These are phyloP conservation scores for Ceratobasidium sp. DNA, from an alignment of 1,284 basidiomycete genomes.

Conservation along the genomic window DNA sequence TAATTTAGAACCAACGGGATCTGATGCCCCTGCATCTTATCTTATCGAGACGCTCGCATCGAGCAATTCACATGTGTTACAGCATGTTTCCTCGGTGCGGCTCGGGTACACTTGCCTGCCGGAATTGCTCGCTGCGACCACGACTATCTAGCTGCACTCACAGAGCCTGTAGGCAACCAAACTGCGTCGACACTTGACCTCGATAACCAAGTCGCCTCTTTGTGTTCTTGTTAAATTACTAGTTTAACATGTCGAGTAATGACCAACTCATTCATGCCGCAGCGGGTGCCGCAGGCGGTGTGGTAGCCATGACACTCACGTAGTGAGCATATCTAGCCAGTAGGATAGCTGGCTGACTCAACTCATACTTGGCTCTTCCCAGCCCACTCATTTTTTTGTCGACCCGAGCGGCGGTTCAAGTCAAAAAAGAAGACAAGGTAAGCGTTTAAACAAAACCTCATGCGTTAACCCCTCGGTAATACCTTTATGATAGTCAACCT, in stretches of 20 bases:
- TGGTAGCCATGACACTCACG: constrained; percentile 84
- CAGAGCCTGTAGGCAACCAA: neutral
- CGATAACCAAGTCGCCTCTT: neutral
- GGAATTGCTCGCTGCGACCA: constrained; percentile 7
- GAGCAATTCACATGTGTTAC: constrained; percentile 23
- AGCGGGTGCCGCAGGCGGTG: constrained; percentile 90
- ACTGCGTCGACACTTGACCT: neutral
- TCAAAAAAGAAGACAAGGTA: constrained; percentile 77
- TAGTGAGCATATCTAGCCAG: constrained; percentile 62
- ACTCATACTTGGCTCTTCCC: constrained; percentile 46
- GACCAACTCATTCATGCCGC: constrained; percentile 90
- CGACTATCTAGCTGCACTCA: neutral
- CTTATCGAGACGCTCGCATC: neutral
- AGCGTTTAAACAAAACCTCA: constrained; percentile 37
- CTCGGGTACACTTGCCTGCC: constrained; percentile 14
- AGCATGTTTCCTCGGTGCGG: constrained; percentile 20
- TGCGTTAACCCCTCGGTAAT: constrained; percentile 17
- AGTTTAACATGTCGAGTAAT: constrained; percentile 55
- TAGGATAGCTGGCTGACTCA: constrained; percentile 7
- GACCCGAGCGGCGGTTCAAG: constrained; percentile 90
- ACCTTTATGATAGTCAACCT: constrained; percentile 56
- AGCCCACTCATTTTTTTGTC: constrained; percentile 93
- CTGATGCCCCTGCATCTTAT: constrained; percentile 21
- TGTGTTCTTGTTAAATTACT: constrained; percentile 27
- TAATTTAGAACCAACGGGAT: neutral